Evolutionary conservation across 768 basidiomycete species (phyloP), one percentile per base, ranked within the genome.

Genomic region (Podaxis sp.): DNA sequence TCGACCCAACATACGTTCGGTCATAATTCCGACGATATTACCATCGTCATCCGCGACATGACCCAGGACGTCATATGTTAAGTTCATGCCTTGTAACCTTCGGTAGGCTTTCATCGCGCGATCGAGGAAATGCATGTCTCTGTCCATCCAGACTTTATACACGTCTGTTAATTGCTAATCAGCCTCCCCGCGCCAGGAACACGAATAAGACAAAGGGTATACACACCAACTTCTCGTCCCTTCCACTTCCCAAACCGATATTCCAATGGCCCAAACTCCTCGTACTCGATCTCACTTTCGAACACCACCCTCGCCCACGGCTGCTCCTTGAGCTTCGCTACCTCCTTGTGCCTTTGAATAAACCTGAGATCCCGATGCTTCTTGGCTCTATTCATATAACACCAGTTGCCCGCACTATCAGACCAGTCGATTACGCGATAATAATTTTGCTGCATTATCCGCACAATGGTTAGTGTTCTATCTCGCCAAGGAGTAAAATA

Each of bases 101-200:
- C 60, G 60, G n/a, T 62, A 62, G 8, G 60, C 60, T 36, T 54
- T 62, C 60, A 62, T 62, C 4, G 52, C 60, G 3, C 60, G 60
- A 46, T 62, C 30, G 3, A 62, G 41, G 44, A 62, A 55, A 4
- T 13, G n/a, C 5, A 55, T 28, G 24, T 62, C 60, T 10, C 37
- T 3, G 22, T 55, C 44, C 44, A 55, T 44, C 53, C 40, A 48
- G 13, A 55, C 53, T 22, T 12, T 41, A 20, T 55, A 55, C 17
- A 62, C 41, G 12, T 62, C 60, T 59, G n/a, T 38, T 3, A n/a
- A 24, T n/a, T 26, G 6, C 20, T 4, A 40, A 40, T 56, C 37
- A 56, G 22, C 20, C 2, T 20, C 38, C 7, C 8, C 8, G 7
- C 51, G 17, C 24, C 20, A 40, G 13, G 24, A 6, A 7, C 22